Base-by-base conservation (phyloP, 192 early-diverging fungal genomes). In the Piromyces finnis region DNA sequence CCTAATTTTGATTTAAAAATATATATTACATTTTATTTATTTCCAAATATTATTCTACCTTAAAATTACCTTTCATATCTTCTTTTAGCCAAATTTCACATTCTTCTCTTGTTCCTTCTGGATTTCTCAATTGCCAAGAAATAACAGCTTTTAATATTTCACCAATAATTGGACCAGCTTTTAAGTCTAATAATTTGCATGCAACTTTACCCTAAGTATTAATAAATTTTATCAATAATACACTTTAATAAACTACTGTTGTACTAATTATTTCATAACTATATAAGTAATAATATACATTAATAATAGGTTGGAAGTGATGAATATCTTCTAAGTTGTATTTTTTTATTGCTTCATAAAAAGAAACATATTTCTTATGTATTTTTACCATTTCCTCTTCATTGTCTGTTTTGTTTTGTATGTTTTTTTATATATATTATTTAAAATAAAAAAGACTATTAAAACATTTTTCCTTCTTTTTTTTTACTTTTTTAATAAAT, bases 121-220 rank as follows among this genome's bases (percentile, higher is more conserved):
- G 92, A 82, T 95, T 80, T 27, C 84, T 87, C 29, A 98, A 83
- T 86, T 98, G 96, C 93, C 93, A 97, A 51, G 86, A 86, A 89
- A 97, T 94, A 29, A 97, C 84, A 2, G 79, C 78, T 6, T 88
- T 84, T n/a, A 96, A 85, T 39, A 93, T 85, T 18, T 82, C 81
- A 78, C 87, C 90, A 22, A 97, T 85, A 15, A 78, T 80, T 13
- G 92, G 93, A 12, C 97, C 95, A 12, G 93, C 92, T 80, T 86
- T 89, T 77, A 96, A 89, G 5, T 86, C 87, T 77, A 96, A 83
- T 26, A 94, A 36, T 29, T 82, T 80, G 3, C 88, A 84, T 0
- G 92, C 85, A 28, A 88, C 86, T 77, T 92, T 92, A 39, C 97
- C 94, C 93, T 94, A 81, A 29, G n/a, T n/a, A n/a, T n/a, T n/a